Evolutionary conservation across 2,329 filamentous ascomycete genomes (phyloP).

Genomic region (Rutstroemia sp.): DNA sequence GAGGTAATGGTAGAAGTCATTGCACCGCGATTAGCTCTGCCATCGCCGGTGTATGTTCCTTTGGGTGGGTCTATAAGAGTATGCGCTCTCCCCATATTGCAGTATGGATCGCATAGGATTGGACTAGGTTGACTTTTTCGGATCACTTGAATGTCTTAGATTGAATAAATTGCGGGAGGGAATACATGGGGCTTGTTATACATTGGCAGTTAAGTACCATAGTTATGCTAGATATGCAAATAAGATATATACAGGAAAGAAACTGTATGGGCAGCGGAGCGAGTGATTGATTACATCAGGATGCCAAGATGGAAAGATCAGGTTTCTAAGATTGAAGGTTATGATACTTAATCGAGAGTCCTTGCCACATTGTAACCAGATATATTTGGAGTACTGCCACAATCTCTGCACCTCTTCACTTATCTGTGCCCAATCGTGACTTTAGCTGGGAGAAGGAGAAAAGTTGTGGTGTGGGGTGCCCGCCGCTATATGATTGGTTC

Average conservation of each 20-base stretch:
- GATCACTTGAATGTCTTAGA: not conserved
- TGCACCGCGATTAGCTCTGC: conserved; percentile 7
- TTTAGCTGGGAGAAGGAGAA: not conserved
- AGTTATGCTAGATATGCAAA: not conserved
- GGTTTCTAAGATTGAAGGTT: too few relatives aligned
- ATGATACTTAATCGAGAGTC: too few relatives aligned
- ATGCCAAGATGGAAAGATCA: not conserved
- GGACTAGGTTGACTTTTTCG: not conserved
- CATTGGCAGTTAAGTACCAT: too few relatives aligned
- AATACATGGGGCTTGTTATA: not conserved
- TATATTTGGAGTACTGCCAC: not conserved
- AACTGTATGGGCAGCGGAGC: not conserved
- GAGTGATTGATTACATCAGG: not conserved
- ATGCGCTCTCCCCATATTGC: conserved; percentile 14
- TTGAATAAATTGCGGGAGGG: not conserved
- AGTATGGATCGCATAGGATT: too few relatives aligned
- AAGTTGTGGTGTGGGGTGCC: not conserved
- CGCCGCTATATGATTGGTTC: not conserved
- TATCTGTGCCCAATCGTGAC: not conserved
- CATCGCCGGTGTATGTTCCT: conserved; percentile 8
- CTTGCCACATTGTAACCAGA: not conserved
- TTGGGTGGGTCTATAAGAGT: conserved; percentile 11
- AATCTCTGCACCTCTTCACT: not conserved
- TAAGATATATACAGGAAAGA: not conserved
- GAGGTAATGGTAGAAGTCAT: not conserved